Base-by-base conservation (phyloP, 805 yeast genomes). In the Osmozyma mogii region DNA sequence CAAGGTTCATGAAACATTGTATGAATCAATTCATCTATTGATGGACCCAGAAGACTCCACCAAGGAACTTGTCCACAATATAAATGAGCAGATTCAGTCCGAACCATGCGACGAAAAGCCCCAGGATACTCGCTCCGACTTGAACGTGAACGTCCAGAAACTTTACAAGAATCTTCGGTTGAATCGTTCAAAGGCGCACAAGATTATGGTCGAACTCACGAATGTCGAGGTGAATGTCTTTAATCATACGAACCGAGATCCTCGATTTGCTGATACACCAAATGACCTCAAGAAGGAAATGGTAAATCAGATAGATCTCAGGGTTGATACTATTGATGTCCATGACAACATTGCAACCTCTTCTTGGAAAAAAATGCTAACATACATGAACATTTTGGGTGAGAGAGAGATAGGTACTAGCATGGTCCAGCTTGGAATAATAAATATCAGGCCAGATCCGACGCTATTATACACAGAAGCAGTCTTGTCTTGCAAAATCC, bases 361-460 rank as follows among this genome's bases (percentile, higher is more conserved):
- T 0, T 80, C 94, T 0, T 89, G 96, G 96, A 83, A 85, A 43
- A 82, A 81, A 56, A 77, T 87, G 50, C 62, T 78, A 17, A 75
- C 88, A 1, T 72, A 77, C 40, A 66, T 81, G 71, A 68, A 75
- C 35, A 75, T 73, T 28, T 69, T 76, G 15, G 85, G 84, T 0
- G 84, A 76, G 17, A 59, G 89, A 38, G 92, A 82, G 40, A 59
- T 66, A 15, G 82, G 80, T 0, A 72, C 75, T 1, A 68, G 73
- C 29, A 80, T 88, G 81, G 28, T 82, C 0, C 59, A 57, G 9
- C 15, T 78, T 4, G 54, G 56, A 4, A 44, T 85, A 25, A 67
- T 66, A 12, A 76, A 75, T 22, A 70, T 83, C 2, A 60, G 84
- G 32, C 94, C 95, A 0, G 70, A 75, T 9, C 58, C 73, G 0